Base-by-base conservation (phyloP, 192 early-diverging fungal species). In the Entomortierella beljakovae region DNA sequence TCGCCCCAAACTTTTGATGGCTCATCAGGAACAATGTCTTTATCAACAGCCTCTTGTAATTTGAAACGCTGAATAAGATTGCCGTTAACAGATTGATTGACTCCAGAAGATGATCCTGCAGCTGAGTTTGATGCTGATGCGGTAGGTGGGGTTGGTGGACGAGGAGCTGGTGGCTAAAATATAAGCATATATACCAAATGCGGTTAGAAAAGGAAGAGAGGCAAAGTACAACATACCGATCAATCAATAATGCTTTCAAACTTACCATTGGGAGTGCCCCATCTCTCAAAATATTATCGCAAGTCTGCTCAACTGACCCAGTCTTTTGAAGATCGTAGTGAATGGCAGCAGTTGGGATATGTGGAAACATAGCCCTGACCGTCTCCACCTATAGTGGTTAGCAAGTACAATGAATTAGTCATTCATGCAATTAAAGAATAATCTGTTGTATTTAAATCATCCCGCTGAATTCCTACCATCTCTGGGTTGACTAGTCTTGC, bases 311-410 rank as follows among this genome's bases (percentile, higher is more conserved):
- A 23, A 94, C 92, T 13, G 92, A 93, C n/a, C 94, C 93, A 16
- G 93, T 94, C 33, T 90, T 90, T 60, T 91, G 87, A 23, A 96
- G 83, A 70, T 94, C 93, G 13, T 86, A 87, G 22, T 88, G 83
- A 54, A 96, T 92, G 32, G 93, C 89, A 23, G 90, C 85, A 23
- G 88, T 86, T 6, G 92, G 90, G 42, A 94, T 91, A 63, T 92
- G 83, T 8, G 94, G 94, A 55, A 96, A 96, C 94, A 96, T 94
- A 10, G 88, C 71, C 60, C 86, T 88, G 8, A 95, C 92, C 13
- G 87, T 88, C 61, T 91, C 90, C 20, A 94, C 85, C 82, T 91
- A n/a, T n/a, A 57, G n/a, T 23, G 51, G 40, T 15, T 13, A 37
- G 23, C 6, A 38, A 37, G 23, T 0, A 38, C 6, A 38, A 38